Base-by-base conservation (phyloP, 2,329 filamentous ascomycete species). In the Pleoardoris graminearum region DNA sequence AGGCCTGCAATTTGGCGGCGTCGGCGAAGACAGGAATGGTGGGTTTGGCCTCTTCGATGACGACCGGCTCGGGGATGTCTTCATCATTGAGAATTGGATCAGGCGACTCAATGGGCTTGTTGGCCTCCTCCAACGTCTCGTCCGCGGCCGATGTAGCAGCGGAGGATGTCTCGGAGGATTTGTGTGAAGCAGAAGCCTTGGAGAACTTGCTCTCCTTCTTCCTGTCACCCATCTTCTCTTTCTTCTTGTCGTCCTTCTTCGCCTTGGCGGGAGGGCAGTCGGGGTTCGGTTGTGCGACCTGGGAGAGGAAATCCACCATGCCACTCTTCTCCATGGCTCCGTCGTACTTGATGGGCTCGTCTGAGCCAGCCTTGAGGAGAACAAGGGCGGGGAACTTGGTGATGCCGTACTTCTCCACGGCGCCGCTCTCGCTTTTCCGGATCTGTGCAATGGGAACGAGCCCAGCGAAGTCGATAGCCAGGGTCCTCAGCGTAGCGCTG, bases 401-500 rank as follows among this genome's bases (percentile, higher is more conserved):
- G 54, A 99, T 80, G 35, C 85, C 87, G 68, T 93, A 97, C 51
- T 84, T 83, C 53, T 89, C 82, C 3, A 90, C 84, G 0, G 87
- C 82, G 35, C 80, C 82, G 48, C 81, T 81, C 73, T 97, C 90
- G 74, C 92, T 96, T 76, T 88, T 82, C 51, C 91, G 85, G 50
- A 96, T 82, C 74, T 97, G 93, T 7, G 85, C 93, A 30, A 99
- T 80, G 3, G 83, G 81, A 57, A 97, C 85, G 50, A 85, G 84
- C 30, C 87, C 91, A 22, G 94, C 80, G 74, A 93, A 99, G 70
- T 97, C 94, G 64, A 97, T 91, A 6, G 94, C 92, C 48, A 97
- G 74, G 55, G 91, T 87, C 72, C 89, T 89, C 59, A 97, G 77
- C 21, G 96, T 79, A 10, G 91, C 85, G 69, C 90, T 93, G 0